Evolutionary conservation across 768 basidiomycete species (phyloP).

Genomic region (Amanita muscaria): DNA sequence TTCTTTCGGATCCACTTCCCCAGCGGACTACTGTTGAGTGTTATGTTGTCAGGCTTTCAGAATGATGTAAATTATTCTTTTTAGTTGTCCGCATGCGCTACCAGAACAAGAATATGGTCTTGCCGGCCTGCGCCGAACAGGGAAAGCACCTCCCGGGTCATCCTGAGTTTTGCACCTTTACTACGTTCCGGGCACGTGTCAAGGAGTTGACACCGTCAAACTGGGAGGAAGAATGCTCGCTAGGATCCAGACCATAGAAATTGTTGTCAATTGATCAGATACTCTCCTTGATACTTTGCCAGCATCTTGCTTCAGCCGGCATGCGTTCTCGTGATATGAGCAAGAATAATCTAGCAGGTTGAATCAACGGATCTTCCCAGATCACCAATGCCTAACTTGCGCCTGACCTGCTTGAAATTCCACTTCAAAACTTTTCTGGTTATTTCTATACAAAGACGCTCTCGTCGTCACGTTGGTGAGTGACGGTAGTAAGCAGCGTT

Average conservation of each 20-base stretch:
- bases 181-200: constrained; percentile 53
- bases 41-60: no score
- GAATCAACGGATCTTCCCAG: no score
- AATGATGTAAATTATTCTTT: not conserved
- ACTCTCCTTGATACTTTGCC: no score
- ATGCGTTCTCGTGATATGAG: no score
- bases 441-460: no score
- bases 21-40: constrained; percentile 20
- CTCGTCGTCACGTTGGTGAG: no score
- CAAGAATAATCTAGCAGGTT: no score
- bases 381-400: no score
- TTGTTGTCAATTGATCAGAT: not conserved
- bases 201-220: constrained; percentile 56
- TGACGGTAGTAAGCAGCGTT: no score
- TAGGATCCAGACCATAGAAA: constrained; percentile 16
- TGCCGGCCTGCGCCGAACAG: constrained; percentile 57
- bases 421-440: no score
- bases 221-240: constrained; percentile 59
- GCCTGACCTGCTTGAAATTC: no score
- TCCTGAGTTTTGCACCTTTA: constrained; percentile 67
- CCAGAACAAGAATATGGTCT: constrained; percentile 52
- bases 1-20: constrained; percentile 21
- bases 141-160: constrained; percentile 61
- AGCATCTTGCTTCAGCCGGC: no score
- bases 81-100: constrained; percentile 69